Percentiles rank a stretch among this genome's conserved stretches.
Evolutionary conservation across 805 yeast genomes (phyloP).

Genomic region (Candida takata): DNA sequence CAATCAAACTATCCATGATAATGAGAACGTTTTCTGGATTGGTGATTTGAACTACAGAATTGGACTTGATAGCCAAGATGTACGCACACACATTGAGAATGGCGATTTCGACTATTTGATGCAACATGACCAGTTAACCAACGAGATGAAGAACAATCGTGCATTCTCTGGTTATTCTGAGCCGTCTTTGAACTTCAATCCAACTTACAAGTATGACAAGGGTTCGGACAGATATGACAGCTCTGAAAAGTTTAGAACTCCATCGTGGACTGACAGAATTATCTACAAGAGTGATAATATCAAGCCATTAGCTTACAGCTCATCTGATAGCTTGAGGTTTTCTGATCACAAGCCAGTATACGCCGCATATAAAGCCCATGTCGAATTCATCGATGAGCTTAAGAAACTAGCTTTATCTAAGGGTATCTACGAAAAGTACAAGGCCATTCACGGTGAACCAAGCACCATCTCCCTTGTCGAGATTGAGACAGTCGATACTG

Average conservation of each 20-base stretch:
- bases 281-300: slow-evolving; percentile 54
- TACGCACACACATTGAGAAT: slow-evolving; percentile 44
- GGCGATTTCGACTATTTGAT: slow-evolving; percentile 45
- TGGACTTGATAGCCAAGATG: slow-evolving; percentile 63
- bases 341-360: slow-evolving; percentile 95
- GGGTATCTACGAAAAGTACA: slow-evolving; percentile 53
- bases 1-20: slow-evolving; percentile 69
- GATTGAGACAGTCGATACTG: slow-evolving; percentile 3
- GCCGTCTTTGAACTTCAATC: slow-evolving; percentile 67
- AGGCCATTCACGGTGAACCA: slow-evolving; percentile 28
- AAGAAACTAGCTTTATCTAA: slow-evolving; percentile 47
- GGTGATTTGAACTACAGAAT: slow-evolving; percentile 93
- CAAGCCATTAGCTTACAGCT: slow-evolving; percentile 60
- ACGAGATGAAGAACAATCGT: slow-evolving; percentile 63
- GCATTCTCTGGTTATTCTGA: slow-evolving; percentile 73
- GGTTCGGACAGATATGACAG: slow-evolving; percentile 78
- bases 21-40: slow-evolving; percentile 84
- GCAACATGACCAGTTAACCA: slow-evolving; percentile 69
- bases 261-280: slow-evolving; percentile 95
- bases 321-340: slow-evolving; percentile 48
- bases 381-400: slow-evolving; percentile 61
- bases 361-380: slow-evolving; percentile 63
- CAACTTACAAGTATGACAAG: slow-evolving; percentile 89
- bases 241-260: slow-evolving; percentile 86
- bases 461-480: slow-evolving; percentile 19